These are phyloP conservation scores for Fragaria vesca DNA, from an alignment of 306 rosid genomes.

Conservation along the genomic window DNA sequence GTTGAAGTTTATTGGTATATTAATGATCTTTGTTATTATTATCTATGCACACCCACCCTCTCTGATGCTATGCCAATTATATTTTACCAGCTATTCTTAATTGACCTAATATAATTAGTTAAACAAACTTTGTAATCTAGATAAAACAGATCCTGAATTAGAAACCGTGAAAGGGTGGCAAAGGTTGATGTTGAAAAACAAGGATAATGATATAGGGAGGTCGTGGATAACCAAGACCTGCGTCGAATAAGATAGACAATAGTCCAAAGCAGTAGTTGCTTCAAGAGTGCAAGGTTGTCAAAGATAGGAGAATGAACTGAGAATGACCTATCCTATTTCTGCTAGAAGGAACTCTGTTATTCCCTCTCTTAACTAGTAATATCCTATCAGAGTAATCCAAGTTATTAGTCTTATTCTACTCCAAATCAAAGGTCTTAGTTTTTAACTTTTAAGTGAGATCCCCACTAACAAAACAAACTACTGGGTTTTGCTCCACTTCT, in stretches of 20 bases:
- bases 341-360: not conserved
- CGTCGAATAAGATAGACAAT: not conserved
- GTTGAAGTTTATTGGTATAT: not conserved
- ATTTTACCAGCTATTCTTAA: not conserved
- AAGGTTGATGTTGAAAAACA: not conserved
- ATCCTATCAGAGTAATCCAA: not conserved
- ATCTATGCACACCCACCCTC: not conserved
- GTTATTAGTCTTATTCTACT: not conserved
- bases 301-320: slow-evolving; percentile 13
- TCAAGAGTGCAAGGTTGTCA: not conserved
- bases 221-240: not conserved
- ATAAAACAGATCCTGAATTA: not conserved
- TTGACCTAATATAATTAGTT: not conserved
- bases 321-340: not conserved
- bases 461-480: not conserved
- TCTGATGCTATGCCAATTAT: not conserved
- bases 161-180: not conserved
- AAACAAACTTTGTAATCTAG: not conserved
- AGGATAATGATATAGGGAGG: not conserved
- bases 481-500: not conserved
- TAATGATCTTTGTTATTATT: not conserved
- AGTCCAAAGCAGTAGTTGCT: slow-evolving; percentile 1
- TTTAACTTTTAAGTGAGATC: not conserved
- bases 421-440: not conserved
- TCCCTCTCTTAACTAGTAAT: not conserved